A percentile compares a stretch with the other conserved stretches of the same genome.
These are phyloP conservation scores for Microbotryomycetes sp. DNA, from an alignment of 1,284 basidiomycete species.

Conservation along the genomic window DNA sequence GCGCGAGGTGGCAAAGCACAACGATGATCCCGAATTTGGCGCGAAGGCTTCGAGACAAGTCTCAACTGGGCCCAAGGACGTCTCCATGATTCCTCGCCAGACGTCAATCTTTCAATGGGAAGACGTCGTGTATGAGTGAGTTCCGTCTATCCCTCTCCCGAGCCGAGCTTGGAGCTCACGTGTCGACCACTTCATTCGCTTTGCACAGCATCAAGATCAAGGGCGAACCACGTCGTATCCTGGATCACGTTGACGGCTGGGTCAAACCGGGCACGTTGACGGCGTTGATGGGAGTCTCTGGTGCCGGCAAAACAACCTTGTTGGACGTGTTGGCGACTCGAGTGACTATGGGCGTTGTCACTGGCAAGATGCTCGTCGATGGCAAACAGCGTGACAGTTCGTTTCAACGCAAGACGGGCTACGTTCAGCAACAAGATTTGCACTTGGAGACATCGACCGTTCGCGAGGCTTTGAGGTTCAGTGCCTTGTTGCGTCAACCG, in stretches of 20 bases:
- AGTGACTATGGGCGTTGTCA: slow-evolving; percentile 64
- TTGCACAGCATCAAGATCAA: slow-evolving; percentile 50
- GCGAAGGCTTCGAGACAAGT: slow-evolving; percentile 5
- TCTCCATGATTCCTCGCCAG: slow-evolving; percentile 43
- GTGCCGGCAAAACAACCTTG: slow-evolving; percentile 49
- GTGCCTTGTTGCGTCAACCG: slow-evolving; percentile 72
- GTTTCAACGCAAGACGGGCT: slow-evolving; percentile 70
- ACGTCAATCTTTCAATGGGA: slow-evolving; percentile 47
- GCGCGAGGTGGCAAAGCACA: slow-evolving; percentile 37
- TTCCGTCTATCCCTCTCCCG: no score
- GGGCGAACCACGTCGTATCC: slow-evolving; percentile 54
- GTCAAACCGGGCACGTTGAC: slow-evolving; percentile 66
- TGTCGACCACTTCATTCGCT: neutral
- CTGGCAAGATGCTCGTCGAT: slow-evolving; percentile 70
- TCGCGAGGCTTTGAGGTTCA: slow-evolving; percentile 75
- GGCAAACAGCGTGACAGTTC: slow-evolving; percentile 62
- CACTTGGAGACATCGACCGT: slow-evolving; percentile 54
- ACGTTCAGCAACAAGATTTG: slow-evolving; percentile 75
- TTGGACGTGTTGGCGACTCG: slow-evolving; percentile 76
- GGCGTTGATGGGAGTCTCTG: slow-evolving; percentile 65
- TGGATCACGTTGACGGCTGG: slow-evolving; percentile 74
- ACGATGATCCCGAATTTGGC: slow-evolving; percentile 32
- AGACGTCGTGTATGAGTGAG: slow-evolving; percentile 39
- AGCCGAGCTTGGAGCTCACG: slow-evolving; percentile 36
- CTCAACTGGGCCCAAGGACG: slow-evolving; percentile 29